Conservation (phyloP, 1,284 basidiomycete species). For the Boletellus deceptivus region DNA sequence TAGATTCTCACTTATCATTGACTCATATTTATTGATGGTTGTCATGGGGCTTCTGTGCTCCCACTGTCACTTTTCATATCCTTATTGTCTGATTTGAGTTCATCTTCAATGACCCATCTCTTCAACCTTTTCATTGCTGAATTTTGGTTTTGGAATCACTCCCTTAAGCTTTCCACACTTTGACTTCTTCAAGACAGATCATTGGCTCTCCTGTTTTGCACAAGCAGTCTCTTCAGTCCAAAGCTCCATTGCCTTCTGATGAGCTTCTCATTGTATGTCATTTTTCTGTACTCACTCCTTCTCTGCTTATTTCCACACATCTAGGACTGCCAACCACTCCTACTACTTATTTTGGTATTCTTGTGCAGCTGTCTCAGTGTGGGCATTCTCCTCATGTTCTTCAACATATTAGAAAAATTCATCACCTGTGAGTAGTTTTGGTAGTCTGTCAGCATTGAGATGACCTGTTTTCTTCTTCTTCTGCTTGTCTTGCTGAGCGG, state of each 20-base stretch:
- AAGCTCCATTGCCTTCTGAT: neutral
- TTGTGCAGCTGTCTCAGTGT: neutral
- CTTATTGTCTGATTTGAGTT: neutral
- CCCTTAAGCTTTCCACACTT: neutral
- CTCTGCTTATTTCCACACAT: slow-evolving; percentile 1
- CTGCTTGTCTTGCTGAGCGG: neutral
- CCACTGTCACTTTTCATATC: neutral
- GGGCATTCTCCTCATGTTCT: neutral
- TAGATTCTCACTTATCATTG: neutral
- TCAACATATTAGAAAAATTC: neutral
- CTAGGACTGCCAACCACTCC: neutral
- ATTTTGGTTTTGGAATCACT: neutral
- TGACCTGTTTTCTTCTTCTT: neutral
- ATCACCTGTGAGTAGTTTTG: neutral
- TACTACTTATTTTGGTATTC: neutral
- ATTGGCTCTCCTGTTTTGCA: neutral
- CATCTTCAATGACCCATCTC: neutral
- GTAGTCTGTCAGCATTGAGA: neutral
- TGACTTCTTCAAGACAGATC: neutral
- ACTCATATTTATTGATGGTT: neutral
- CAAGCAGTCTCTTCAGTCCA: neutral
- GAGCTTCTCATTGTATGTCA: neutral
- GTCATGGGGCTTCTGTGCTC: neutral
- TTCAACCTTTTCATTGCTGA: neutral
- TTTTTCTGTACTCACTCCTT: neutral